Evolutionary conservation across 2,329 filamentous ascomycete species (phyloP), one percentile per base, ranked within the genome.

Genomic region (Rugonectria rugulosa): DNA sequence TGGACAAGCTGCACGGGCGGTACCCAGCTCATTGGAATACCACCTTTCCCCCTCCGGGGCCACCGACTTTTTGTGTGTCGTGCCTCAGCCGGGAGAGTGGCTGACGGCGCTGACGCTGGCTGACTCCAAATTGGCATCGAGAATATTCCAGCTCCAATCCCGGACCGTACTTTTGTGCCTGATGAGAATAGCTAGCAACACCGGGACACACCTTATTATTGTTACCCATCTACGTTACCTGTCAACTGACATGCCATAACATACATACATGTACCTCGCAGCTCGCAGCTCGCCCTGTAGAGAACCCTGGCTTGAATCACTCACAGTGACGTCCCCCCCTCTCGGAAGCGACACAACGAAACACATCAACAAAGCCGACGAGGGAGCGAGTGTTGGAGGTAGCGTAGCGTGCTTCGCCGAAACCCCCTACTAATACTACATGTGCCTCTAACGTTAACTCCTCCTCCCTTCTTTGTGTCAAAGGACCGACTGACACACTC

Each of bases 11-110:
- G 42, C 52, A 55, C 52, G 26, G 52, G 31, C 52, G 23, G 19
- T 48, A 43, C 53, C 60, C 59, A 56, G 57, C 52, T 55, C 45
- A 60, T 62, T 63, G 56, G 55, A 61, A 66, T 51, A 42, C 53
- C 56, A 37, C 46, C n/a, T n/a, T n/a, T n/a, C n/a, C n/a, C n/a
- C n/a, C n/a, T n/a, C 42, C 46, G 32, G 47, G 27, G 34, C 34
- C 41, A 45, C 53, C 47, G 46, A 51, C 19, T n/a, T 38, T 38
- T 38, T 50, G 45, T 44, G 41, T 27, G 21, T 26, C 37, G 23
- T 10, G 9, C 32, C 32, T 36, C 32, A 37, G 44, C 23, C 26
- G 29, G 27, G 41, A 32, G 44, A 37, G 42, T 43, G 29, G 45
- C n/a, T 27, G 41, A 12, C 15, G 31, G 21, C n/a, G 36, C 26